phyloP scores from a whole-genome alignment of 164 flowering plant genomes.

The Liriodendron chinense region DNA sequence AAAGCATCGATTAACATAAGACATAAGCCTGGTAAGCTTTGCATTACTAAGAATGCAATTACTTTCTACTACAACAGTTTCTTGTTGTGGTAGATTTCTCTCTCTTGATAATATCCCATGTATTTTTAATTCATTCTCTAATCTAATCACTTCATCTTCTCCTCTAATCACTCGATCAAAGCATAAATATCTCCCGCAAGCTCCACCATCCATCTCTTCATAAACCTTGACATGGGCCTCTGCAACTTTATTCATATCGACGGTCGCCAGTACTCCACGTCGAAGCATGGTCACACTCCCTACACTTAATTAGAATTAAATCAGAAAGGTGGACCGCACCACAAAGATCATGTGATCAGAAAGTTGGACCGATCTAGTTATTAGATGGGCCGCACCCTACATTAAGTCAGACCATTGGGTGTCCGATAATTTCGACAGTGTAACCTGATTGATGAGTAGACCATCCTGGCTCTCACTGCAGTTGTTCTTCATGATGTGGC shows the following conservation, averaged over 20 bases:
- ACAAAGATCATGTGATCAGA: too few species aligned
- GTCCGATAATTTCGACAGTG: too few species aligned
- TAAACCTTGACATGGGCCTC: slow-evolving; percentile 33
- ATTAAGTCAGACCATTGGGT: too few species aligned
- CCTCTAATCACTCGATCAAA: slow-evolving; percentile 22
- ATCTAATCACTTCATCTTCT: slow-evolving; percentile 28
- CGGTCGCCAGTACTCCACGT: slow-evolving; percentile 28
- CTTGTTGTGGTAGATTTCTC: neutral
- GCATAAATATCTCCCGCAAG: slow-evolving; percentile 34
- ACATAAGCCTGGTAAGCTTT: slow-evolving; percentile 23
- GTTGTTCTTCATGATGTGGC: too few species aligned
- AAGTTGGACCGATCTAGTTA: too few species aligned
- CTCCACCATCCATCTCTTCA: slow-evolving; percentile 42
- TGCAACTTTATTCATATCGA: slow-evolving; percentile 27
- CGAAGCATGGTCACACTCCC: slow-evolving; percentile 22
- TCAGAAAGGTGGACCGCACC: too few species aligned
- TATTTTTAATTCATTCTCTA: slow-evolving; percentile 20
- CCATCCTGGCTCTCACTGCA: too few species aligned
- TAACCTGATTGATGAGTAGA: too few species aligned
- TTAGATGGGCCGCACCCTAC: too few species aligned
- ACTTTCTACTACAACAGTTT: slow-evolving; percentile 9
- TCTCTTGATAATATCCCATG: slow-evolving; percentile 8
- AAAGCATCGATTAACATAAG: neutral
- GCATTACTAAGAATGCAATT: slow-evolving; percentile 20
- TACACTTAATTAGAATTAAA: neutral